Evolutionary conservation across 2,329 filamentous ascomycete species (phyloP).

Genomic region (Helotiales sp.): DNA sequence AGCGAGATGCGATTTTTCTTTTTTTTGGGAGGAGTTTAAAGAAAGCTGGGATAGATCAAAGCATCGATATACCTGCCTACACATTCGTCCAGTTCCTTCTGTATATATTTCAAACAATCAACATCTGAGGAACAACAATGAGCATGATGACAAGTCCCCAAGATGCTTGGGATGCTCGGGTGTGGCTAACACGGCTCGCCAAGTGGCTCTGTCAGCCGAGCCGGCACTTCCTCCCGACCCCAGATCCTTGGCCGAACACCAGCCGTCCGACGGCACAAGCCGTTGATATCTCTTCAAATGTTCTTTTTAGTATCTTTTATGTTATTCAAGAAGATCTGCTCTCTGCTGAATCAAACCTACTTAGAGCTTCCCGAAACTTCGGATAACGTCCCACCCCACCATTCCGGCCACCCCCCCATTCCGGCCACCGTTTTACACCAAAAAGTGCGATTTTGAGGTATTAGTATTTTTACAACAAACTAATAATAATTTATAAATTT

Average conservation of each 20-base stretch:
- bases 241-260: background rate
- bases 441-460: too few species aligned
- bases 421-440: too few species aligned
- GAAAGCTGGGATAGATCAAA: background rate
- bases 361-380: too few species aligned
- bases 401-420: too few species aligned
- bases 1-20: background rate
- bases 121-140: background rate
- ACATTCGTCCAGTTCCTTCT: background rate
- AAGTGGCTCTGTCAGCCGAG: constrained; percentile 2
- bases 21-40: background rate
- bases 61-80: background rate
- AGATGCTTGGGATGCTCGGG: background rate
- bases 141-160: constrained; percentile 2
- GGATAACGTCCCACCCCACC: too few species aligned
- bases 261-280: background rate
- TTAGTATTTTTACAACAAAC: too few species aligned
- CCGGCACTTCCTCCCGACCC: constrained; percentile 1
- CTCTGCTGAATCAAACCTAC: too few species aligned
- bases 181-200: constrained; percentile 8
- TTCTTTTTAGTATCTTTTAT: background rate
- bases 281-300: background rate
- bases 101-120: background rate
- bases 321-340: too few species aligned
- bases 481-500: too few species aligned